A percentile compares a stretch with the other conserved stretches of the same genome.
phyloP scores from a whole-genome alignment of 1,284 basidiomycete genomes.

The Omphalotus olearius region DNA sequence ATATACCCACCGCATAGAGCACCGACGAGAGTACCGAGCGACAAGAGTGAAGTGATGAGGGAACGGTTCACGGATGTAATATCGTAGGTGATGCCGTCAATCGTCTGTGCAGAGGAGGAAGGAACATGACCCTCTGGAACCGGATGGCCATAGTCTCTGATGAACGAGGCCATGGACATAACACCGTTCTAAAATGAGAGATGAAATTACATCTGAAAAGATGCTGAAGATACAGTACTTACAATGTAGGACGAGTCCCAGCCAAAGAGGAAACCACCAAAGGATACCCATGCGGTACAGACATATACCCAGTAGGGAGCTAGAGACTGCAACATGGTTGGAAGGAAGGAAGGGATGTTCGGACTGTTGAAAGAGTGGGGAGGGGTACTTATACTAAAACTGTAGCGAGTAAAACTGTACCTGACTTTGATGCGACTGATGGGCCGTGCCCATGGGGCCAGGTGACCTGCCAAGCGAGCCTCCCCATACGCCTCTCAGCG shows the following conservation, averaged over 20 bases:
- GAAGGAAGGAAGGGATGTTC: no score
- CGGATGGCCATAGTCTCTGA: slow-evolving; percentile 4
- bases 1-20: slow-evolving; percentile 7
- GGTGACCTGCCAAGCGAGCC: no score
- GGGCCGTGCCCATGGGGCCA: no score
- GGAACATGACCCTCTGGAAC: background rate
- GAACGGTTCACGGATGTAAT: slow-evolving; percentile 6
- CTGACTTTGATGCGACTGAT: no score
- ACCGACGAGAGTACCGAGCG: slow-evolving; percentile 8
- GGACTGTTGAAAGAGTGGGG: no score
- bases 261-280: slow-evolving; percentile 13
- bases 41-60: slow-evolving; percentile 11
- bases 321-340: no score
- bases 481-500: no score
- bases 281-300: background rate
- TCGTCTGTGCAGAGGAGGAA: background rate
- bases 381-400: no score
- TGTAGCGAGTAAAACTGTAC: no score
- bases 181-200: slow-evolving; percentile 8
- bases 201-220: background rate
- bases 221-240: background rate
- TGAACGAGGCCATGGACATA: slow-evolving; percentile 3
- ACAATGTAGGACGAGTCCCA: slow-evolving; percentile 11
- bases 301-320: no score
- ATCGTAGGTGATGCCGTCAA: slow-evolving; percentile 1